A percentile compares a stretch with the other conserved stretches of the same genome.
These are phyloP conservation scores for Sarocladium kiliense DNA, from an alignment of 2,329 filamentous ascomycete species.

Conservation along the genomic window DNA sequence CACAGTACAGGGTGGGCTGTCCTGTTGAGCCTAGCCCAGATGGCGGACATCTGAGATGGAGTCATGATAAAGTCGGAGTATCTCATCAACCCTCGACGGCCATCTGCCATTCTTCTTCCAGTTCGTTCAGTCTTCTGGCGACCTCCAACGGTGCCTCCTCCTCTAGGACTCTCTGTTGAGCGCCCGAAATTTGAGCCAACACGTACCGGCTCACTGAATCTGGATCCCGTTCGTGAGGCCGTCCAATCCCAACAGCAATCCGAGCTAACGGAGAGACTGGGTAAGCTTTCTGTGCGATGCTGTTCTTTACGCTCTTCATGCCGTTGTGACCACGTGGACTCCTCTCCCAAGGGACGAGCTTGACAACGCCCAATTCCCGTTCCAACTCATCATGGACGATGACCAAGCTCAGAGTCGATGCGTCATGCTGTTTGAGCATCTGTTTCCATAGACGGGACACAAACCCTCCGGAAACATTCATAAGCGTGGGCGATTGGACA, in stretches of 20 bases:
- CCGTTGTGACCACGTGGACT: conserved; percentile 72
- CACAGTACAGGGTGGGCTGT: too few relatives aligned
- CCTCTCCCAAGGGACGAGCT: conserved; percentile 54
- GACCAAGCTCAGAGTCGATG: conserved; percentile 49
- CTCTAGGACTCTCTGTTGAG: conserved; percentile 47
- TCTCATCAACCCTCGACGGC: conserved; percentile 5
- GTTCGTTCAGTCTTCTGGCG: conserved; percentile 40
- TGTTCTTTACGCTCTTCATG: conserved; percentile 59
- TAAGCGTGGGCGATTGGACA: conserved; percentile 69
- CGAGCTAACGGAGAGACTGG: conserved; percentile 43
- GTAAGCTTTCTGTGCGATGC: conserved; percentile 38
- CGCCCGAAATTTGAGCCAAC: conserved; percentile 56
- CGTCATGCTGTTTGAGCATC: conserved; percentile 36
- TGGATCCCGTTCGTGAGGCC: conserved; percentile 64
- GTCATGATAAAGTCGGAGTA: too few relatives aligned
- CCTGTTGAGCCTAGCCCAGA: too few relatives aligned
- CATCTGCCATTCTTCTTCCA: conserved; percentile 34
- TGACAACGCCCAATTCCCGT: conserved; percentile 60
- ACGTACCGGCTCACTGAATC: conserved; percentile 72
- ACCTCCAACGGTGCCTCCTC: conserved; percentile 47
- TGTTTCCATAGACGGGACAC: conserved; percentile 61
- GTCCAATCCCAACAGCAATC: conserved; percentile 82
- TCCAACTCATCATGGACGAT: conserved; percentile 90
- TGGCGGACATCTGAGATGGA: too few relatives aligned
- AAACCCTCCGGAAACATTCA: conserved; percentile 79